Base-by-base conservation (phyloP, 2,329 filamentous ascomycete species). In the Fusarium sp. region DNA sequence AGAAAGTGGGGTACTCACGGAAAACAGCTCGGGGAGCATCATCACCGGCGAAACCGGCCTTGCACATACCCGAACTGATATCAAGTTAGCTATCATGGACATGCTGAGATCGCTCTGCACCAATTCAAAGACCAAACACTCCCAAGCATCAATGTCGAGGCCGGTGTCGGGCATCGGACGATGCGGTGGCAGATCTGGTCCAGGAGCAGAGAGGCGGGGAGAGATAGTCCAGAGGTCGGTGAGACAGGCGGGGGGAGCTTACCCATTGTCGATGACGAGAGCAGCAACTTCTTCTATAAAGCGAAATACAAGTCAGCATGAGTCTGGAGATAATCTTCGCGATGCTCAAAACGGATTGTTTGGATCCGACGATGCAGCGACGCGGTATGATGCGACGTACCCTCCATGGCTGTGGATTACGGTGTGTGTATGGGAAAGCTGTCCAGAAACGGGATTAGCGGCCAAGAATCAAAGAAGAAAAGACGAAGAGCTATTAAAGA, bases 201-300 rank as follows among this genome's bases (percentile, higher is more conserved):
- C 68, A 61, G 70, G 70, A 69, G 54, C 44, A 54, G 62, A 68
- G 66, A 72, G 66, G 73, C 63, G 59, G 73, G 66, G 72, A 74
- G 72, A 75, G 66, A 71, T 69, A 66, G 70, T 72, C 64, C 65
- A 72, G 79, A 79, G 79, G 82, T 81, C 79, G 79, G 79, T 82
- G 81, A 83, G 79, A 78, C 76, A 80, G 67, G 76, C 75, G 76
- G 77, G 76, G 76, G 78, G 82, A 87, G 89, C 95, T 94, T 96
- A 99, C 96, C 96, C 96, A 98, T 99, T 99, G 95, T 99, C 96
- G 89, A 99, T 98, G 88, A 99, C 96, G 94, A 99, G 95, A 88
- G 96, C 96, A 87, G 96, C 96, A 88, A 99, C 96, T 94, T 99
- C 96, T 92, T 99, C 96, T 98, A 85, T 87, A 88, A 55, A 76